Evolutionary conservation across 2,329 filamentous ascomycete species (phyloP), one percentile per base, ranked within the genome.

Genomic region (Plenodomus biglobosus): DNA sequence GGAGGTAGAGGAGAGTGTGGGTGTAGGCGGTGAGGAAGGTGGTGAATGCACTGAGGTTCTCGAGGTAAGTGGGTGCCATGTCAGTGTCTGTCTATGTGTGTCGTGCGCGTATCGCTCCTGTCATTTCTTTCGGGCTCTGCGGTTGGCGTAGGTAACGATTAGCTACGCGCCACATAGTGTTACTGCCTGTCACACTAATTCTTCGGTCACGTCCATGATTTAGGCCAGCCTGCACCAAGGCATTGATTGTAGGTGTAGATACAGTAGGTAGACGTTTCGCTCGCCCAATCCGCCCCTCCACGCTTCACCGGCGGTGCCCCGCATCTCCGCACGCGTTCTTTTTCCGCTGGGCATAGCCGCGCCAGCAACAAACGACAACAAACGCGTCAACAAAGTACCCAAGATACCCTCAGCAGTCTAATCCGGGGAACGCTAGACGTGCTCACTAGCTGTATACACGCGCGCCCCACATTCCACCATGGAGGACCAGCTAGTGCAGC

Each of bases 401-500:
- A 17, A 40, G 42, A 11, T 43, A 39, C 42, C 46, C 38, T 52
- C 43, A 41, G 48, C 45, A 53, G 22, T 47, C 48, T 41, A 39
- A 45, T 52, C 58, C 11, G 55, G 55, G 55, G 52, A 53, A 56
- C 61, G 58, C 63, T 63, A 63, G 63, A 62, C 57, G 54, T 50
- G 58, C 52, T 52, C 57, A 61, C 58, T 61, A 62, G 58, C 53
- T 53, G 46, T 61, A 47, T 57, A 58, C 58, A 51, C 55, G 50
- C 58, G 52, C 55, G 50, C 59, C 53, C 58, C 58, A 55, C 53
- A 56, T 48, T 50, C 48, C 40, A 46, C 50, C 64, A 96, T 96
- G 91, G 92, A 96, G 82, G 87, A 95, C 76, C 86, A 95, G 79
- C 84, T 99, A 73, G 85, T 94, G 64, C 85, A 86, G 73, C 82